A percentile compares a stretch with the other conserved stretches of the same genome.
Conservation (phyloP, 108 stramenopile species). For the Skeletonema grethae region DNA sequence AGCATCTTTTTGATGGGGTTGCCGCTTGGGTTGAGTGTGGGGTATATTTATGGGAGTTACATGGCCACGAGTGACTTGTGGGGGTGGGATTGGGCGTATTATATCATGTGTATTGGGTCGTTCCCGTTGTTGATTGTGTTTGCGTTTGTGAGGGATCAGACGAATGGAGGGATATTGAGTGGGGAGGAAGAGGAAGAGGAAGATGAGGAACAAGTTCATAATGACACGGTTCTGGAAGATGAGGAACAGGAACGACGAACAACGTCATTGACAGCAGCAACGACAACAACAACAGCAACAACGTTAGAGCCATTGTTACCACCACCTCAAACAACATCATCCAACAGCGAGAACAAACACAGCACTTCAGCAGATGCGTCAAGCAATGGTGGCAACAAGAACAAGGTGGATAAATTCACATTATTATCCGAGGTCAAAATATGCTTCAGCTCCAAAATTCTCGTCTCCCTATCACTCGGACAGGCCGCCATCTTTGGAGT, state of each 20-base stretch:
- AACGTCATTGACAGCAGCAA: background rate
- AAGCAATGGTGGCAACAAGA: background rate
- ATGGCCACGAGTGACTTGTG: slow-evolving; percentile 29
- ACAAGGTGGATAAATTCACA: slow-evolving; percentile 32
- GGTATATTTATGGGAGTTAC: slow-evolving; percentile 50
- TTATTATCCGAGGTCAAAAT: slow-evolving; percentile 46
- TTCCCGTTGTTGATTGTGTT: slow-evolving; percentile 37
- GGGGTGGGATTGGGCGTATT: slow-evolving; percentile 54
- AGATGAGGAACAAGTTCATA: background rate
- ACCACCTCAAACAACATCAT: background rate
- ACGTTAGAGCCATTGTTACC: slow-evolving; percentile 3
- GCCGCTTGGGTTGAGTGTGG: slow-evolving; percentile 44
- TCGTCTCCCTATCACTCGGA: slow-evolving; percentile 41
- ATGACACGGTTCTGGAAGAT: no score
- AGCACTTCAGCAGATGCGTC: background rate
- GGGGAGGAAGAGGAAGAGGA: slow-evolving; percentile 27
- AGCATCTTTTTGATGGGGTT: slow-evolving; percentile 40
- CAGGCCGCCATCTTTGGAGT: slow-evolving; percentile 45
- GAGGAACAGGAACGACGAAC: background rate
- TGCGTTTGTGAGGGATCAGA: slow-evolving; percentile 41
- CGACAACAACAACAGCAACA: background rate
- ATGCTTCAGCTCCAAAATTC: slow-evolving; percentile 44
- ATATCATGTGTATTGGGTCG: slow-evolving; percentile 27
- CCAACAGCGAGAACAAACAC: background rate
- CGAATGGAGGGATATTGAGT: slow-evolving; percentile 43